Base-by-base conservation (phyloP, 2,329 filamentous ascomycete genomes). In the Fusarium staphyleae region DNA sequence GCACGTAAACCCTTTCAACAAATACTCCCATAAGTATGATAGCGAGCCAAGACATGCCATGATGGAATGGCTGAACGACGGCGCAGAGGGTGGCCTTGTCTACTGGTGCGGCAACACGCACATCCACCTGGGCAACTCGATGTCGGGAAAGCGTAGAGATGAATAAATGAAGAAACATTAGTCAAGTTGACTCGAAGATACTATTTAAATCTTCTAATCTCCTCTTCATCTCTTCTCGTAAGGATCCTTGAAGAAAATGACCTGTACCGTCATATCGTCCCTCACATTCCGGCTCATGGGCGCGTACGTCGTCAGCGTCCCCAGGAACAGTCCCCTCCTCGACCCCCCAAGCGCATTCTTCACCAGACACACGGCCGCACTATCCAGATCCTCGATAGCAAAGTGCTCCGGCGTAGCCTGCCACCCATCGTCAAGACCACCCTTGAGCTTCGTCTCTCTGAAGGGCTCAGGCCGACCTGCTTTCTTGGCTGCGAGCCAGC, bases 211-310 rank as follows among this genome's bases (percentile, higher is more conserved):
- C 3, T 32, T 8, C 3, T 28, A 8, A 18, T 24, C 18, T 3
- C 3, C 18, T 87, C 0, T 89, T 92, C 46, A 93, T 78, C 70
- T 93, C 88, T 66, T 93, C 89, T 84, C 35, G 72, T 70, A 48
- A 3, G 65, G 65, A 15, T 67, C 65, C 33, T 58, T 67, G 43
- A 74, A 74, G 56, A 95, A 93, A 54, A 93, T 88, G 26, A 96
- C 90, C 73, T 95, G 89, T 13, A 95, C 88, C 0, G 91, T 95
- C 48, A 93, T 79, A 69, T 95, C 91, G 66, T 95, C 91, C 61
- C 89, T 84, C 37, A 74, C 69, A 40, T 70, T 67, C 57, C 90
- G 79, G 32, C 87, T 88, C 62, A 87, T 85, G 0, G 91, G 90
- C 57, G 85, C 85, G 8, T 85, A 84, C 22, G 91, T 79, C 1